Evolutionary conservation across 768 basidiomycete genomes (phyloP), one percentile per base, ranked within the genome.

Genomic region (Leccinum fibrillosum): DNA sequence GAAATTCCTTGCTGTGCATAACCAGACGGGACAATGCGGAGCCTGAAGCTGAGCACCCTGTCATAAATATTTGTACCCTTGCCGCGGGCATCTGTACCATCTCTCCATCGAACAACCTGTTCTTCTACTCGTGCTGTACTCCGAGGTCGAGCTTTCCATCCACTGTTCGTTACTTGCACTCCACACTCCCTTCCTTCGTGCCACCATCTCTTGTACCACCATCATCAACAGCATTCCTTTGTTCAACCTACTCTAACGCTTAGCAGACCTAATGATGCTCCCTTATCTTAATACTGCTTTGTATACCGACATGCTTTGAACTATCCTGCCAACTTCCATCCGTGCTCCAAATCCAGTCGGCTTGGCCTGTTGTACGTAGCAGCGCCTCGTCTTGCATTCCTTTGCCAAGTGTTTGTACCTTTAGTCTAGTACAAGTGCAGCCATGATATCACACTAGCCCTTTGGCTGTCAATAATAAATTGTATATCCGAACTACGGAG

Each of bases 1-100:
- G 60, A 76, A 73, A 50, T 80, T 82, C 64, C 77, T 85, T 61
- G 73, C 80, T 39, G 62, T 81, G 39, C 80, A 76, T 59, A 77
- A 75, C 57, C 51, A 72, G 56, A 55, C 49, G 66, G 53, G 64
- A 62, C 53, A 54, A 45, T 60, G 54, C 44, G 53, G 34, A 19
- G 56, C 56, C 34, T 72, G 59, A 32, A 19, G 56, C 56, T 23
- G 58, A 64, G 32, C 52, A 8, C 56, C 45, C 34, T 17, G 12
- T 23, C 13, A n/a, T n/a, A 23, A 59, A 49, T 11, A 17, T 30
- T n/a, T 48, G 15, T 45, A 32, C 49, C 47, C 17, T 44, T 55
- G 44, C 54, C 34, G 34, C 55, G 12, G 13, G 37, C 57, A 42
- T 42, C 25, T 56, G 58, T 64, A 68, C 53, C 47, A 28, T 56